Percentiles rank a stretch among this genome's conserved stretches.
Evolutionary conservation across 1,139 yeast genomes (phyloP).

Genomic region (Yamadazyma atlantica): DNA sequence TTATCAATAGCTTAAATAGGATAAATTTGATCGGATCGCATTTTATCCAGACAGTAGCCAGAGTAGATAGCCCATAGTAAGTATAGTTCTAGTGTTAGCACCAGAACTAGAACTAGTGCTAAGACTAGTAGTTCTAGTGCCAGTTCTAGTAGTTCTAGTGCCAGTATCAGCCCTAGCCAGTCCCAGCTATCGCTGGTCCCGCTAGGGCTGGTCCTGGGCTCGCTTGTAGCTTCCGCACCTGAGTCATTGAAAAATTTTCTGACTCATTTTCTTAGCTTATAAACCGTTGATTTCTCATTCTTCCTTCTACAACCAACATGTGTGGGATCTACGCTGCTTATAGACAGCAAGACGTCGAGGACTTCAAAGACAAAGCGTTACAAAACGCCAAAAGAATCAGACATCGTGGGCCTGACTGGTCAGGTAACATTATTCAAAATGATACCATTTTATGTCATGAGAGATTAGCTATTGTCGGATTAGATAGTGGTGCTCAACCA

Average conservation of each 20-base stretch:
- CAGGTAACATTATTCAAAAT: conserved; percentile 82
- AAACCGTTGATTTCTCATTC: not conserved
- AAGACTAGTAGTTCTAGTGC: too few relatives aligned
- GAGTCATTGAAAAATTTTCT: not conserved
- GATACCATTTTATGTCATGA: conserved; percentile 85
- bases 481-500: conserved; percentile 98
- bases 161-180: too few relatives aligned
- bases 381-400: conserved; percentile 89
- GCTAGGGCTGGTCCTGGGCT: too few relatives aligned
- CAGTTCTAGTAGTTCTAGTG: too few relatives aligned
- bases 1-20: too few relatives aligned
- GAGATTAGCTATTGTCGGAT: conserved; percentile 93
- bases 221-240: not conserved
- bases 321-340: conserved; percentile 97
- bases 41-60: too few relatives aligned
- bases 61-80: too few relatives aligned
- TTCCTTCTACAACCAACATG: conserved; percentile 42
- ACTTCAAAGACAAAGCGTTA: conserved; percentile 83
- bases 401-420: conserved; percentile 99
- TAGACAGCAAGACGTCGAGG: conserved; percentile 74
- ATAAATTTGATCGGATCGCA: too few relatives aligned
- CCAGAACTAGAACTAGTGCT: too few relatives aligned
- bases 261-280: conserved; percentile 1
- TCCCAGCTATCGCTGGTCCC: too few relatives aligned
- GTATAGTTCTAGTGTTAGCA: too few relatives aligned